A percentile compares a stretch with the other conserved stretches of the same genome.
These are phyloP conservation scores for Podospora didyma DNA, from an alignment of 495 filamentous ascomycete genomes.

Conservation along the genomic window DNA sequence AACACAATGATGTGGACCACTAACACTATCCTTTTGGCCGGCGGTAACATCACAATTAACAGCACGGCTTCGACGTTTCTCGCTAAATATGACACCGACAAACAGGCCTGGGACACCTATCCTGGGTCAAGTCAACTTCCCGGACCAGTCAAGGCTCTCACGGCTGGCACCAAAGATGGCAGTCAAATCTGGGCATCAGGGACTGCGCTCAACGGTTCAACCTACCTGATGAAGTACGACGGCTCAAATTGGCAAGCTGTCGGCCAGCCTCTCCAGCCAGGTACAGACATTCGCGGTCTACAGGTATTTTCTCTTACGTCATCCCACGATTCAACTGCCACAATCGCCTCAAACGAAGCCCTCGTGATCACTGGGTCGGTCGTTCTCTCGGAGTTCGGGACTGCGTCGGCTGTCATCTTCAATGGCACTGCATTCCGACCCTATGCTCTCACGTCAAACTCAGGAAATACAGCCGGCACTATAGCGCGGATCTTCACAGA, in stretches of 20 bases:
- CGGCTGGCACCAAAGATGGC: constrained; percentile 62
- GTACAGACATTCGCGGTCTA: constrained; percentile 68
- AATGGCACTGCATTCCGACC: constrained; percentile 75
- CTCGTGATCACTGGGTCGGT: constrained; percentile 84
- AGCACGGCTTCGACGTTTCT: constrained; percentile 58
- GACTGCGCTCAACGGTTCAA: constrained; percentile 56
- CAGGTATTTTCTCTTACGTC: constrained; percentile 70
- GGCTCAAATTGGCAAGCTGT: constrained; percentile 49
- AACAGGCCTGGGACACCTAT: constrained; percentile 60
- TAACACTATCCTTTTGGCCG: constrained; percentile 63
- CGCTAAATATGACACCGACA: constrained; percentile 66
- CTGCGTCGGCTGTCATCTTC: constrained; percentile 79
- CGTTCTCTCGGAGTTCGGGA: constrained; percentile 67
- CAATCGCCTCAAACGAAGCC: constrained; percentile 57
- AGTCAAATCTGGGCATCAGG: constrained; percentile 80
- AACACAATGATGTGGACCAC: constrained; percentile 71
- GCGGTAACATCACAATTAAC: constrained; percentile 68
- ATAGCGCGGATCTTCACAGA: constrained; percentile 77
- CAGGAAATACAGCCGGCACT: constrained; percentile 59
- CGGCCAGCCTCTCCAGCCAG: constrained; percentile 53
- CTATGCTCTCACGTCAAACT: constrained; percentile 70
- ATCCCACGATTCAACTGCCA: constrained; percentile 57
- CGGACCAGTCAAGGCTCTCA: constrained; percentile 72
- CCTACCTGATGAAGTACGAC: constrained; percentile 77
- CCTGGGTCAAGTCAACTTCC: constrained; percentile 64